Evolutionary conservation across 1,284 basidiomycete species (phyloP).

Genomic region (Ceratobasidium sp.): DNA sequence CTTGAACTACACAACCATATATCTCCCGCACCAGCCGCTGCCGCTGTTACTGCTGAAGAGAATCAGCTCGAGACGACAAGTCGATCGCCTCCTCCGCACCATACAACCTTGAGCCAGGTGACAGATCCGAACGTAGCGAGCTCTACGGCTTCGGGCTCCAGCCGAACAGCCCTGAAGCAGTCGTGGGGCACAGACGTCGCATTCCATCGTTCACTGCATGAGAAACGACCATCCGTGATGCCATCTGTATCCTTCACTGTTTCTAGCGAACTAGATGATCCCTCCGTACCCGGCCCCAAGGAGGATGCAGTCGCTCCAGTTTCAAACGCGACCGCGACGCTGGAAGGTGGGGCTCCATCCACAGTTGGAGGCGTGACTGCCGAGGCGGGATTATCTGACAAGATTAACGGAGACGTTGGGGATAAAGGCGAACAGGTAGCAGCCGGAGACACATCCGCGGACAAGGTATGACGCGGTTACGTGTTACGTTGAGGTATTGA

Average conservation of each 20-base stretch:
- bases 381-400: not conserved
- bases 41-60: conserved; percentile 28
- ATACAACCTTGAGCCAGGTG: conserved; percentile 42
- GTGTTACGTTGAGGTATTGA: not conserved
- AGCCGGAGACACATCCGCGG: conserved; percentile 16
- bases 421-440: conserved; percentile 2
- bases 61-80: conserved; percentile 60
- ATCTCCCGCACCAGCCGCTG: conserved; percentile 8
- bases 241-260: conserved; percentile 63
- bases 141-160: conserved; percentile 44
- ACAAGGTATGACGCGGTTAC: not conserved
- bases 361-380: not conserved
- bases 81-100: conserved; percentile 66
- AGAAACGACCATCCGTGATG: conserved; percentile 45
- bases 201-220: conserved; percentile 53
- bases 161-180: conserved; percentile 62
- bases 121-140: conserved; percentile 46
- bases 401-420: not conserved
- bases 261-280: conserved; percentile 64
- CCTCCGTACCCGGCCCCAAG: not conserved
- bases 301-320: not conserved
- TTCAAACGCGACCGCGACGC: not conserved
- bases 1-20: conserved; percentile 28
- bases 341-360: not conserved
- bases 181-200: conserved; percentile 72